Conservation (phyloP, 2,329 filamentous ascomycete species). For the Lachnum nothofagi region DNA sequence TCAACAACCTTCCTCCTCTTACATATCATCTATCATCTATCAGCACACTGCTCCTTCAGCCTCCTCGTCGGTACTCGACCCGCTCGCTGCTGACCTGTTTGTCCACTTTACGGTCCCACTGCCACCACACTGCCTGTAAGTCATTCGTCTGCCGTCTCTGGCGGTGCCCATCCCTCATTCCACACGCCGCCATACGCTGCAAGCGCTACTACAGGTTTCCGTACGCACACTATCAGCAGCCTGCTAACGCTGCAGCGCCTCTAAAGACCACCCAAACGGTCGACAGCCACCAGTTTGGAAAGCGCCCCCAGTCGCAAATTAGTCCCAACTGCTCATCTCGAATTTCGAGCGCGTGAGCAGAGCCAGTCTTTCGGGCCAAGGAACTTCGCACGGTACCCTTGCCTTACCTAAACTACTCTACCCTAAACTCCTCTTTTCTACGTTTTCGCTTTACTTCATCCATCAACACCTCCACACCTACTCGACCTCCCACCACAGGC, state of each 20-base stretch:
- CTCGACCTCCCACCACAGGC: conserved; percentile 2
- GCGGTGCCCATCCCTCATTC: background rate
- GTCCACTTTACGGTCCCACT: background rate
- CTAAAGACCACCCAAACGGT: conserved; percentile 17
- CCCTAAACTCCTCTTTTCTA: conserved; percentile 8
- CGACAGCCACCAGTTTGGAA: conserved; percentile 21
- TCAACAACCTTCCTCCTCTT: background rate
- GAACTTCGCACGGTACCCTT: conserved; percentile 9
- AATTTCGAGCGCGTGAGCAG: conserved; percentile 33
- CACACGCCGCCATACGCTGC: conserved; percentile 6
- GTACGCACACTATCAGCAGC: conserved; percentile 2
- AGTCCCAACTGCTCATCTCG: conserved; percentile 29
- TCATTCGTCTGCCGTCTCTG: background rate
- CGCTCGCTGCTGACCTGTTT: no score
- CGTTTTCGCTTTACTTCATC: conserved; percentile 22
- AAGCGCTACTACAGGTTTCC: background rate
- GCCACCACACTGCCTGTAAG: background rate
- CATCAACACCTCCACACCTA: conserved; percentile 22
- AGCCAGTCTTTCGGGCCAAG: conserved; percentile 33
- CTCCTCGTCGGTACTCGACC: no score
- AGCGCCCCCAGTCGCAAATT: conserved; percentile 19
- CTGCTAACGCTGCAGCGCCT: conserved; percentile 6
- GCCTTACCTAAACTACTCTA: conserved; percentile 21
- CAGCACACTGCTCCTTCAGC: no score
- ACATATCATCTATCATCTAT: no score